Evolutionary conservation across 495 filamentous ascomycete species (phyloP).

Genomic region (Opeltia flavorubescens): DNA sequence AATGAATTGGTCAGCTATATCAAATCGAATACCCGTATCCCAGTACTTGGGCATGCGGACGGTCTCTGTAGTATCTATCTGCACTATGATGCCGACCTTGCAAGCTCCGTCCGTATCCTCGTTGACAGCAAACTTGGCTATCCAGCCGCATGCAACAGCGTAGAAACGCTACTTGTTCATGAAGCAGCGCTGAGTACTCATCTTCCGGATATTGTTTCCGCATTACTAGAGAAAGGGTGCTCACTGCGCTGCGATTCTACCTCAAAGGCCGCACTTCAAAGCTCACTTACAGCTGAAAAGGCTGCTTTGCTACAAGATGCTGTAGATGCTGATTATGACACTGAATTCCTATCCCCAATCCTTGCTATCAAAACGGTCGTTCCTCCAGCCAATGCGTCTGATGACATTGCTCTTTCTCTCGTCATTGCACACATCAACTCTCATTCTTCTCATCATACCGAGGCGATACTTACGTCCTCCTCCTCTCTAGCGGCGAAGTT

Average conservation of each 20-base stretch:
- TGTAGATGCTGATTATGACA: conserved; percentile 57
- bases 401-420: conserved; percentile 33
- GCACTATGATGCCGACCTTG: conserved; percentile 57
- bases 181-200: conserved; percentile 49
- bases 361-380: conserved; percentile 74
- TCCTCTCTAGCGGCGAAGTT: conserved; percentile 55
- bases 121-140: conserved; percentile 90
- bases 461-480: conserved; percentile 68
- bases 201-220: conserved; percentile 56
- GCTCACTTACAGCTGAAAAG: conserved; percentile 21
- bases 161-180: conserved; percentile 83
- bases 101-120: conserved; percentile 61
- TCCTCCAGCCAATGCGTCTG: conserved; percentile 21
- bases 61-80: conserved; percentile 87
- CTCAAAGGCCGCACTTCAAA: conserved; percentile 46
- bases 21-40: conserved; percentile 82
- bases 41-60: conserved; percentile 92
- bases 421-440: conserved; percentile 82
- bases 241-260: conserved; percentile 65
- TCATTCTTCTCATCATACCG: conserved; percentile 90
- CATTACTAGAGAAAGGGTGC: conserved; percentile 63
- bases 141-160: conserved; percentile 87
- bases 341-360: conserved; percentile 77
- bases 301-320: conserved; percentile 45
- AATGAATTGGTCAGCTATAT: conserved; percentile 88